Evolutionary conservation across 208 protist genomes (phyloP), one percentile per base, ranked within the genome.

Genomic region (Angomonas deanei): DNA sequence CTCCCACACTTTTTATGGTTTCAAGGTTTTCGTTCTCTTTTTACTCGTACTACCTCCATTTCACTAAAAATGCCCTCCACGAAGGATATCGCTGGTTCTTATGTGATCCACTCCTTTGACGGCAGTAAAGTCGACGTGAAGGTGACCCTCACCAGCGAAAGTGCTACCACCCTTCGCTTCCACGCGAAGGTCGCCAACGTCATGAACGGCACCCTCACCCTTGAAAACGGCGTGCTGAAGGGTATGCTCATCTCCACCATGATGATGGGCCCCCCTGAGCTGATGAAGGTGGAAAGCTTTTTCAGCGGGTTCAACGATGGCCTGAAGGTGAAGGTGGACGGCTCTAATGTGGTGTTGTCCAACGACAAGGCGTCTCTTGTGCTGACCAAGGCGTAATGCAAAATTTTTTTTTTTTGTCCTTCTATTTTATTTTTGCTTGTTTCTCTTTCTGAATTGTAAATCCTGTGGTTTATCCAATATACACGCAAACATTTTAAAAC

Each of bases 231-330:
- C 47, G 19, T 23, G 23, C 47, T 53, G 11, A 6, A 53, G 23
- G 47, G 47, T 28, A 5, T 28, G 47, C 47, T 53, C 23, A 26
- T 53, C 23, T 53, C 47, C n/a, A 53, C 47, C 11, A 17, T 53
- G 47, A 53, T 53, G 47, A 53, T 53, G 47, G 47, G 47, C 10
- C n/a, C 11, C 11, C n/a, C 11, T 8, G n/a, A 53, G n/a, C 21
- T 53, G 47, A 53, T 53, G 47, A n/a, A 15, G 21, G n/a, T 53
- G 47, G 47, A 53, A n/a, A 6, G 8, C n/a, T 53, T 53, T 26
- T 28, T n/a, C n/a, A n/a, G n/a, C 8, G 47, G 47, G 8, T 53
- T 26, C 11, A 53, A 15, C 8, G 47, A 53, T 15, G 47, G 47
- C 47, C 47, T 42, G 11, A 42, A 42, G 36, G 36, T 42, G 15